Percentiles rank a stretch among this genome's conserved stretches.
Conservation (phyloP, 192 early-diverging fungal species). For the Coemansia furcata region DNA sequence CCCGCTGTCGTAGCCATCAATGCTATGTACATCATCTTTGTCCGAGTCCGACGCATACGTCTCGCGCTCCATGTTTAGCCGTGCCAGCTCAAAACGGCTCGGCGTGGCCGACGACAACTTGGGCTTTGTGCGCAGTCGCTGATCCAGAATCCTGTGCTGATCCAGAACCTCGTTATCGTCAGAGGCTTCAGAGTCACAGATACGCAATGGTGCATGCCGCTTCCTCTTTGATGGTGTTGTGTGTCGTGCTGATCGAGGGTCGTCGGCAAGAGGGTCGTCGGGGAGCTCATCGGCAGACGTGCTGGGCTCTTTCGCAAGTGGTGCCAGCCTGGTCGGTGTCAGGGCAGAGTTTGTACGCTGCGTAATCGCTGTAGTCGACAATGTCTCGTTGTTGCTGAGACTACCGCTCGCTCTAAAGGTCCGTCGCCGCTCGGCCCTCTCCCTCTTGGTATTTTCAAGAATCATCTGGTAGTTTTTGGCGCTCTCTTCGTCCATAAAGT, state of each 20-base stretch:
- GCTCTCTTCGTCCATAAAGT: conserved; percentile 51
- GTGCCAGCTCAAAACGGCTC: conserved; percentile 34
- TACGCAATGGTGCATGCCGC: background rate
- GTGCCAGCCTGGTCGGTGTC: background rate
- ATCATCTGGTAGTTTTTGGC: conserved; percentile 38
- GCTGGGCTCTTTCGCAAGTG: background rate
- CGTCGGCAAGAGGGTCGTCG: conserved; percentile 15
- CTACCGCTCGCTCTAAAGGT: background rate
- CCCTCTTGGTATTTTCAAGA: conserved; percentile 4
- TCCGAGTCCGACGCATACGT: conserved; percentile 24
- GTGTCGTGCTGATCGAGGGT: background rate
- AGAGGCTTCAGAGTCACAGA: conserved; percentile 31
- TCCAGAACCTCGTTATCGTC: conserved; percentile 28
- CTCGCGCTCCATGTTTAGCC: conserved; percentile 4
- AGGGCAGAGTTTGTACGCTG: background rate
- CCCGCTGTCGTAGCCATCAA: background rate
- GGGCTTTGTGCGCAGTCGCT: conserved; percentile 29
- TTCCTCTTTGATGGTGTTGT: background rate
- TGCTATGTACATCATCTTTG: background rate
- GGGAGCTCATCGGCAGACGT: conserved; percentile 19
- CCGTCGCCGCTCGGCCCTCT: background rate
- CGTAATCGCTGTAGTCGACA: background rate
- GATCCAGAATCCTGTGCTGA: conserved; percentile 11
- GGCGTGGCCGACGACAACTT: background rate
- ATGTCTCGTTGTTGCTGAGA: background rate